Base-by-base conservation (phyloP, 345 rosid species). In the Salix brachista region DNA sequence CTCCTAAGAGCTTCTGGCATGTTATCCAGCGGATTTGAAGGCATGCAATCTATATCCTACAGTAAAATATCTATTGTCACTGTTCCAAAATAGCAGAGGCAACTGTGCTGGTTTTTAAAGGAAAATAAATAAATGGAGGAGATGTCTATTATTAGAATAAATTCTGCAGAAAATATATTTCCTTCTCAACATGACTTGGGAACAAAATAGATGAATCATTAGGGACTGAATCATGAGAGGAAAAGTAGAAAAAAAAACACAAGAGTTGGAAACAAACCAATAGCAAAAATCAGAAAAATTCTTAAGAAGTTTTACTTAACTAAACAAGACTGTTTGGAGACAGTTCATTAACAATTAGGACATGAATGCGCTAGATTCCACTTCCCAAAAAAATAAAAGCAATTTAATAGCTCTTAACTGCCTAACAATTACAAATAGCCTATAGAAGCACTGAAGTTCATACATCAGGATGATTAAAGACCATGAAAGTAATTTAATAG, bases 1-100 rank as follows among this genome's bases (percentile, higher is more conserved):
- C 85, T 93, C 83, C 89, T 86, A 78, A 92, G 90, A 84, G 87
- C 87, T 81, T 92, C 98, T 23, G 98, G 97, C 94, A 96, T 89
- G 85, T 89, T 94, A 39, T 92, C 97, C 80, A 88, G 75, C 6
- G 93, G 90, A 86, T 94, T 88, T 78, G 78, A 79, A 81, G 99
- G 99, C 99, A 96, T 96, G 87, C 97, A 94, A 81, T 96, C 97
- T 82, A 92, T 82, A 86, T 96, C 99, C 99, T 94, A 90, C 78
- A 83, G 75, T 41, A 34, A 79, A 46, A 75, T 72, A 13, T 46
- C 30, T 68, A 21, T 70, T 58, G 73, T 77, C 67, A 80, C 83
- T 67, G 16, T 58, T 46, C 25, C 30, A 58, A 56, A 68, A 6
- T 60, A n/a, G 28, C 28, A 23, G 28, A 66, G n/a, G 67, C 1